Evolutionary conservation across 768 basidiomycete genomes (phyloP).

Genomic region (Kwoniella newhampshirensis): DNA sequence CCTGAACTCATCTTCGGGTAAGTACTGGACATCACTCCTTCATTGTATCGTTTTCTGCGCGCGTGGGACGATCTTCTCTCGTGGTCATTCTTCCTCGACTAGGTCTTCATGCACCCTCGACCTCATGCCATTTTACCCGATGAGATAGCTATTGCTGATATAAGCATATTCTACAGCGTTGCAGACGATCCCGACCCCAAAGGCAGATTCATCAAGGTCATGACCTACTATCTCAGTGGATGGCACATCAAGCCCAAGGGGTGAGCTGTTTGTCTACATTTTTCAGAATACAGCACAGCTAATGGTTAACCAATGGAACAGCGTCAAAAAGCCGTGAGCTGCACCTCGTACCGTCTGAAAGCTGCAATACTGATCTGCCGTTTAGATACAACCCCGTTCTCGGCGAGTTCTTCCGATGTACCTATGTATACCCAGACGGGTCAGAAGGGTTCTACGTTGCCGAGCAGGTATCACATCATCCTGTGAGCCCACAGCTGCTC

Average conservation of each 20-base stretch:
- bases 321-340: conserved; percentile 93
- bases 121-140: background rate
- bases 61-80: no score
- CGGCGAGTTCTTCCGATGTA: conserved; percentile 96
- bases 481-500: conserved; percentile 26
- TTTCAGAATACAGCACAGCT: background rate
- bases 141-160: conserved; percentile 4
- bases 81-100: background rate
- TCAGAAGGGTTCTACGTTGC: conserved; percentile 95
- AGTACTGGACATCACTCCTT: no score
- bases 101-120: background rate
- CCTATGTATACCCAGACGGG: conserved; percentile 86
- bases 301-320: conserved; percentile 5
- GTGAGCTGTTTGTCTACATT: conserved; percentile 49
- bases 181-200: conserved; percentile 77
- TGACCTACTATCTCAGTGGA: conserved; percentile 94
- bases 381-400: conserved; percentile 93
- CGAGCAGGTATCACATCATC: conserved; percentile 72
- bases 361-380: background rate
- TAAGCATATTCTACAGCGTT: conserved; percentile 59
- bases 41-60: background rate
- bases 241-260: conserved; percentile 99
- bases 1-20: conserved; percentile 69
- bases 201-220: conserved; percentile 84
- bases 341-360: background rate